Evolutionary conservation across 73 alveolate genomes (phyloP).

Genomic region (Vitrella brassicaformis): DNA sequence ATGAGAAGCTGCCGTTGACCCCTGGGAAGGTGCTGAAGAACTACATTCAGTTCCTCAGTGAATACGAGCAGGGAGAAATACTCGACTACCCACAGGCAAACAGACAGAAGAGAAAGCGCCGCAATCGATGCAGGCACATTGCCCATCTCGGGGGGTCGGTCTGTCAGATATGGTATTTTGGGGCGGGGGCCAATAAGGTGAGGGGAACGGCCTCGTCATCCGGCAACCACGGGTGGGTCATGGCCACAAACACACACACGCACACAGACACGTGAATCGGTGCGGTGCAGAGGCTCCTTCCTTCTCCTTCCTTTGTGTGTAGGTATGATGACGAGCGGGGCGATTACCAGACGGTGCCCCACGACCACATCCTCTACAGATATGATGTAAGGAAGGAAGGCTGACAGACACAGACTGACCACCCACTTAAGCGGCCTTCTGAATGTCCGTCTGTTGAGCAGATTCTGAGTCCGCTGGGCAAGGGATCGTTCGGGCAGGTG

Average conservation of each 20-base stretch:
- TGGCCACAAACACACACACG: too few species aligned
- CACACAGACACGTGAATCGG: too few species aligned
- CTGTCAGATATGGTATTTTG: slow-evolving; percentile 43
- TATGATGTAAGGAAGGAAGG: slow-evolving; percentile 68
- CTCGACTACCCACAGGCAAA: slow-evolving; percentile 47
- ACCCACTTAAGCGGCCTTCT: background rate
- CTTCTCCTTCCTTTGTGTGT: too few species aligned
- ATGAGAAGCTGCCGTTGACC: slow-evolving; percentile 22
- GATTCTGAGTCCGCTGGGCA: slow-evolving; percentile 33
- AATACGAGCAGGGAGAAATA: slow-evolving; percentile 60
- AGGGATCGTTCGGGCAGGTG: slow-evolving; percentile 38
- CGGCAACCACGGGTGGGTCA: slow-evolving; percentile 52
- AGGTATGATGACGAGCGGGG: slow-evolving; percentile 87
- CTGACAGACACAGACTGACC: too few species aligned
- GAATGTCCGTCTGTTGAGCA: too few species aligned
- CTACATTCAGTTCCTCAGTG: slow-evolving; percentile 46
- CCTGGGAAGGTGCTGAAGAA: slow-evolving; percentile 49
- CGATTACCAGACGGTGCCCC: slow-evolving; percentile 65
- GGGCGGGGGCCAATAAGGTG: slow-evolving; percentile 55
- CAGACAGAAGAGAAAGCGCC: too few species aligned
- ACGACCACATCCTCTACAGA: slow-evolving; percentile 68
- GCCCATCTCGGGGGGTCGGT: too few species aligned
- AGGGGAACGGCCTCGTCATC: slow-evolving; percentile 58
- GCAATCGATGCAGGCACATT: too few species aligned
- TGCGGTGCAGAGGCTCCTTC: too few species aligned